A percentile compares a stretch with the other conserved stretches of the same genome.
These are phyloP conservation scores for Acorus gramineus DNA, from an alignment of 106 monocot genomes.

Conservation along the genomic window DNA sequence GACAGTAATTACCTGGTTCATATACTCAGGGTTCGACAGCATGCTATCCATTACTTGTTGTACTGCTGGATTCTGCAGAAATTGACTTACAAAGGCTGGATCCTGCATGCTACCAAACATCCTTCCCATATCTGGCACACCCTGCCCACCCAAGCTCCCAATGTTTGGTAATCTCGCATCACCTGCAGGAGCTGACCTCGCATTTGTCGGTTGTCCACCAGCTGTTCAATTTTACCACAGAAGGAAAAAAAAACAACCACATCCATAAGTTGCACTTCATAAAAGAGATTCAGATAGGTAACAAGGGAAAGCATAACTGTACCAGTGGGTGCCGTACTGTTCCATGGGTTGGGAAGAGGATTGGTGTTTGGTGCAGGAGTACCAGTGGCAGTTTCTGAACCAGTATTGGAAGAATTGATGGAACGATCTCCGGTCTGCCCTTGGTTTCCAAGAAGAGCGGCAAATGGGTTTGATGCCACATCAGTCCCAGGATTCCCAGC, in stretches of 20 bases:
- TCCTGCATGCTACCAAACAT: conserved; percentile 51
- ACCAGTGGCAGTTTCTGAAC: conserved; percentile 28
- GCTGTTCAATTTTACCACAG: conserved; percentile 10
- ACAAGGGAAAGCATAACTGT: conserved; percentile 3
- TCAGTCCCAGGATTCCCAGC: conserved; percentile 39
- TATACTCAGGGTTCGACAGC: conserved; percentile 70
- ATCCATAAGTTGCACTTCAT: neutral
- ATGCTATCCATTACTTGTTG: conserved; percentile 73
- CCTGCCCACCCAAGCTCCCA: conserved; percentile 49
- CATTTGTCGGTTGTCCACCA: conserved; percentile 27
- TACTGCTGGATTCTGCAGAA: conserved; percentile 75
- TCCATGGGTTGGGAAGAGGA: conserved; percentile 96
- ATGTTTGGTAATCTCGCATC: conserved; percentile 34
- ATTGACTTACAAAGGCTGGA: conserved; percentile 42
- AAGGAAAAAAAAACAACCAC: neutral
- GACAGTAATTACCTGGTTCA: conserved; percentile 62
- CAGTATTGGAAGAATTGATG: conserved; percentile 32
- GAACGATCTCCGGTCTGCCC: conserved; percentile 30
- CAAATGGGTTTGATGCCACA: conserved; percentile 59
- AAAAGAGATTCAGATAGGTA: too few species aligned
- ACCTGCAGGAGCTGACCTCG: conserved; percentile 31
- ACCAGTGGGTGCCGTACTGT: conserved; percentile 20
- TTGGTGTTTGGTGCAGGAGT: conserved; percentile 83
- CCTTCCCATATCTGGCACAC: conserved; percentile 55
- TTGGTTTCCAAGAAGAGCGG: conserved; percentile 61